Conservation (phyloP, 768 basidiomycete species). For the Leccinum imitatum region DNA sequence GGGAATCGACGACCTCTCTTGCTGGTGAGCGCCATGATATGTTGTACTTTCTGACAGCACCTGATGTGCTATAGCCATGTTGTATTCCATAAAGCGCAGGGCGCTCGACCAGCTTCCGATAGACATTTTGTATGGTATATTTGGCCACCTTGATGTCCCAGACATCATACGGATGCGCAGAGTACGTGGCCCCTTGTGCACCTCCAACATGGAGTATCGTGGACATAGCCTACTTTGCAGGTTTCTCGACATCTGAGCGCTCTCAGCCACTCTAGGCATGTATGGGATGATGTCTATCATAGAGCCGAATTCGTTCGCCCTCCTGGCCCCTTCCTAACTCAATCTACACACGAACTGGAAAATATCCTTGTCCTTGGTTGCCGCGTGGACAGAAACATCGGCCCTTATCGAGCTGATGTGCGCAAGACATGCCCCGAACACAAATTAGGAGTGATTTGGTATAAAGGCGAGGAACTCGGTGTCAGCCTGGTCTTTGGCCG, state of each 20-base stretch:
- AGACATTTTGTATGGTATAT: slow-evolving; percentile 12
- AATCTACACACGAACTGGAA: slow-evolving; percentile 18
- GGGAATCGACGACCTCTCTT: too few relatives aligned
- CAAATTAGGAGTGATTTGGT: slow-evolving; percentile 8
- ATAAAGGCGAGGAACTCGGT: not conserved
- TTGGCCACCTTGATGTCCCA: slow-evolving; percentile 15
- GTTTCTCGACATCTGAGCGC: slow-evolving; percentile 12
- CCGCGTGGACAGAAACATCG: slow-evolving; percentile 10
- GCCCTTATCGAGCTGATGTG: not conserved
- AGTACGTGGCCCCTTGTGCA: slow-evolving; percentile 7
- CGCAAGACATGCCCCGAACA: not conserved
- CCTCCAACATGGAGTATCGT: not conserved
- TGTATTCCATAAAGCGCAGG: too few relatives aligned
- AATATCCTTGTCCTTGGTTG: slow-evolving; percentile 7
- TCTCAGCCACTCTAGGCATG: slow-evolving; percentile 4
- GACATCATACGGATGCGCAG: slow-evolving; percentile 20
- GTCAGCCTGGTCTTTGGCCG: slow-evolving; percentile 1
- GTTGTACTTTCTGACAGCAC: too few relatives aligned
- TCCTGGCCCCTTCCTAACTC: slow-evolving; percentile 18
- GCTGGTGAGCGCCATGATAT: too few relatives aligned
- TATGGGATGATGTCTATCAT: slow-evolving; percentile 21
- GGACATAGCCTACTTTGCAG: not conserved
- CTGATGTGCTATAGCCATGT: too few relatives aligned
- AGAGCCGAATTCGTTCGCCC: slow-evolving; percentile 12
- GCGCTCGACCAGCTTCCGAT: slow-evolving; percentile 14